Percentiles rank a stretch among this genome's conserved stretches.
These are phyloP conservation scores for Colletotrichum sp. DNA, from an alignment of 2,329 filamentous ascomycete species.

Conservation along the genomic window DNA sequence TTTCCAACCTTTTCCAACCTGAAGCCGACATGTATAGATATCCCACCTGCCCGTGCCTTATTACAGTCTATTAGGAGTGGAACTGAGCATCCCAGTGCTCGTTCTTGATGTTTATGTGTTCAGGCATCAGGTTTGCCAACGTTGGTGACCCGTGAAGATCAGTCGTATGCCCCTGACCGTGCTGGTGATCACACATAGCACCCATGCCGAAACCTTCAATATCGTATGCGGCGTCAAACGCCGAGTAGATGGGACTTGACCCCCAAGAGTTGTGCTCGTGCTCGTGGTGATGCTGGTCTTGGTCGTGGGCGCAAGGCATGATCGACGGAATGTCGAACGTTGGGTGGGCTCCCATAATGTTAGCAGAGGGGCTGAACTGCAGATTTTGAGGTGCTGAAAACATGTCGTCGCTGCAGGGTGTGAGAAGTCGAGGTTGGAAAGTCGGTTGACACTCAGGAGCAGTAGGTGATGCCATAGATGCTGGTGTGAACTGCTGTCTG, in stretches of 20 bases:
- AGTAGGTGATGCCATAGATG: conserved; percentile 39
- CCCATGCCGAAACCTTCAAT: conserved; percentile 37
- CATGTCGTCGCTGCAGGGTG: conserved; percentile 59
- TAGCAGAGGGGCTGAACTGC: conserved; percentile 34
- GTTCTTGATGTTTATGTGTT: conserved; percentile 37
- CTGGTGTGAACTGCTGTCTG: conserved; percentile 39
- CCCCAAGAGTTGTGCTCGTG: conserved; percentile 34
- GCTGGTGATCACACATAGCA: conserved; percentile 32
- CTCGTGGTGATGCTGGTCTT: conserved; percentile 30
- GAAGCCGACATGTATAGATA: background rate
- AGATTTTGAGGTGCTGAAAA: conserved; percentile 33
- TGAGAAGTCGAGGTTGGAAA: conserved; percentile 49
- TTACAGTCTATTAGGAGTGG: background rate
- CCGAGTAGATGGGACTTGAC: conserved; percentile 38
- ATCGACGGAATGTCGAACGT: conserved; percentile 33
- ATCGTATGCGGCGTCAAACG: conserved; percentile 46
- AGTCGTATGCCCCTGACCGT: conserved; percentile 31
- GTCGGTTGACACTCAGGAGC: conserved; percentile 30
- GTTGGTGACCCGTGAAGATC: conserved; percentile 28
- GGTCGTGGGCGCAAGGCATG: conserved; percentile 27
- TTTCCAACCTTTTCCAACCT: background rate
- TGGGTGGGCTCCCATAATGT: conserved; percentile 32
- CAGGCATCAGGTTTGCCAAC: conserved; percentile 27
- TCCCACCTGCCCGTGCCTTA: background rate
- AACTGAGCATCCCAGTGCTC: conserved; percentile 35